These are phyloP conservation scores for Backusella liffmaniae DNA, from an alignment of 192 early-diverging fungal genomes.

Conservation along the genomic window DNA sequence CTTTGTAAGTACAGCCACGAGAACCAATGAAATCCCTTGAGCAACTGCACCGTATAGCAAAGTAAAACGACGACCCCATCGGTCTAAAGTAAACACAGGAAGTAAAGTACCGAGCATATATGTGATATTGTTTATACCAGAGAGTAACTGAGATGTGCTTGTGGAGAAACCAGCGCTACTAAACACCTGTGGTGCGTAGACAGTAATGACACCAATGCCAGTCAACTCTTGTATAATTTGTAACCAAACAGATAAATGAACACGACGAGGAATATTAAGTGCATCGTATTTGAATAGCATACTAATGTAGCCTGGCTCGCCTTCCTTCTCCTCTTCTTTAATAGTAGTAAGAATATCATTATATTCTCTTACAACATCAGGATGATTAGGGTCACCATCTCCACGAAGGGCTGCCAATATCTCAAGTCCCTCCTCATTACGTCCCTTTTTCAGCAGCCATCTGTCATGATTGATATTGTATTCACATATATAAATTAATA, in stretches of 20 bases:
- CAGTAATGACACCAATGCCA: conserved; percentile 65
- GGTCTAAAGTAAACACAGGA: conserved; percentile 29
- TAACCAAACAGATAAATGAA: conserved; percentile 42
- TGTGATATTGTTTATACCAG: conserved; percentile 33
- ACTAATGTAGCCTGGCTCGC: conserved; percentile 47
- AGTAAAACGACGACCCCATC: conserved; percentile 28
- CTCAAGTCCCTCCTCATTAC: conserved; percentile 24
- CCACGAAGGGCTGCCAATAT: conserved; percentile 33
- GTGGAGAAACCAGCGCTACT: conserved; percentile 37
- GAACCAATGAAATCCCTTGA: conserved; percentile 27
- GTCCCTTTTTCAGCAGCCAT: conserved; percentile 27
- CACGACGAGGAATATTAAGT: conserved; percentile 47
- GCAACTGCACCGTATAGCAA: conserved; percentile 25
- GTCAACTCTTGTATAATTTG: conserved; percentile 55
- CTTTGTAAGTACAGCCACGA: conserved; percentile 21
- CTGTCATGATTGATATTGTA: background rate
- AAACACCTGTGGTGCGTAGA: conserved; percentile 53
- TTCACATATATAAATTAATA: background rate
- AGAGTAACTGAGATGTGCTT: conserved; percentile 28
- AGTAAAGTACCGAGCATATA: conserved; percentile 31
- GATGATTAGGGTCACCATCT: conserved; percentile 29
- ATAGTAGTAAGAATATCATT: conserved; percentile 48
- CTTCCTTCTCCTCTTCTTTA: conserved; percentile 38
- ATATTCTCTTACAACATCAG: conserved; percentile 47
- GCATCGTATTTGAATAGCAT: conserved; percentile 44